These are phyloP conservation scores for Cenchrus fungigraminus DNA, from an alignment of 176 grass and related monocot species.

Conservation along the genomic window DNA sequence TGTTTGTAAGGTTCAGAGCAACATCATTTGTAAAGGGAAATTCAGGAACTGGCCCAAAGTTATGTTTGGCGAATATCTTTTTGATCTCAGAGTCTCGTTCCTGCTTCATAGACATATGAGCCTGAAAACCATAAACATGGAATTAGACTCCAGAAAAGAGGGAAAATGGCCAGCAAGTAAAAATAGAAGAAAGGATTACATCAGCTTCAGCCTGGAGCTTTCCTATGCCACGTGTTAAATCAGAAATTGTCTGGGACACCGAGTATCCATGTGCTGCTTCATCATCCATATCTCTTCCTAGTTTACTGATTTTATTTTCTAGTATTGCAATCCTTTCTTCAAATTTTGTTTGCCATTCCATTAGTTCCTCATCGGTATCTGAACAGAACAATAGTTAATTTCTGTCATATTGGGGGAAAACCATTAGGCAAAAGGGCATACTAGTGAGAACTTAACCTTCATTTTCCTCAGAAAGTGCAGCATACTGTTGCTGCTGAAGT, in stretches of 20 bases:
- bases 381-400: conserved; percentile 35
- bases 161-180: conserved; percentile 18
- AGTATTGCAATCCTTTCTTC: conserved; percentile 81
- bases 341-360: conserved; percentile 98
- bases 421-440: conserved; percentile 8
- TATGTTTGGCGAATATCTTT: conserved; percentile 76
- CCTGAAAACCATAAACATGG: conserved; percentile 63
- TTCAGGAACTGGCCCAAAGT: conserved; percentile 77
- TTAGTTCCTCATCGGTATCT: conserved; percentile 96
- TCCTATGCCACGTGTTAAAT: conserved; percentile 65
- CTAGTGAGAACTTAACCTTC: conserved; percentile 58
- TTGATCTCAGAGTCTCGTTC: conserved; percentile 75
- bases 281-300: conserved; percentile 82
- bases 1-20: conserved; percentile 69
- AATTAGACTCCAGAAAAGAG: conserved; percentile 25
- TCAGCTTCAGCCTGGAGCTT: conserved; percentile 94
- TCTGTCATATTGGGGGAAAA: conserved; percentile 20
- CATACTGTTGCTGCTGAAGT: conserved; percentile 72
- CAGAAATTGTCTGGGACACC: conserved; percentile 47
- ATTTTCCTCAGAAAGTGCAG: conserved; percentile 91
- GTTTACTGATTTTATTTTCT: conserved; percentile 77
- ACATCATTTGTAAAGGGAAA: conserved; percentile 74
- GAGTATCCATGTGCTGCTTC: conserved; percentile 53
- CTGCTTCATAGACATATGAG: conserved; percentile 58
- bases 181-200: conserved; percentile 53